phyloP scores from a whole-genome alignment of 2,329 filamentous ascomycete genomes.

The Colletotrichum sp. region DNA sequence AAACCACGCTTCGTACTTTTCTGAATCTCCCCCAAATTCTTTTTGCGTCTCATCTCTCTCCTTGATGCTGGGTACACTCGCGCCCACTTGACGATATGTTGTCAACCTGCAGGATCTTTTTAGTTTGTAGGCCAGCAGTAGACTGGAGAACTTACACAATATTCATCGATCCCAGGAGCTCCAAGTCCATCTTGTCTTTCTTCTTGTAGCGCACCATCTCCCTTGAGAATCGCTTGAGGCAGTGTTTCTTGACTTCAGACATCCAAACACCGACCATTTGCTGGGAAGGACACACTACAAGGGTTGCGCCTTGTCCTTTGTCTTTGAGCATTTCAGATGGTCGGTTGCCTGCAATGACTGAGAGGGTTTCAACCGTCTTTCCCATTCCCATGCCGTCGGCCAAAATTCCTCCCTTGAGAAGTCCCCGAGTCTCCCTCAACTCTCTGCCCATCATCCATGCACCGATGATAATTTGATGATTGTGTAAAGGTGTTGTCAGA shows the following conservation, averaged over 20 bases:
- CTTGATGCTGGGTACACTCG: no score
- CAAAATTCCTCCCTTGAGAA: constrained; percentile 54
- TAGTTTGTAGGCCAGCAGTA: no score
- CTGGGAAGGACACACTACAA: constrained; percentile 33
- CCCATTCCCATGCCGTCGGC: constrained; percentile 70
- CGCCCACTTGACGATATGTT: no score
- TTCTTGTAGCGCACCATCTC: constrained; percentile 14
- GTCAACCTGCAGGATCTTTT: no score
- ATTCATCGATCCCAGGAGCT: background rate
- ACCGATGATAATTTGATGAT: constrained; percentile 55
- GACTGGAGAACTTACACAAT: constrained; percentile 1
- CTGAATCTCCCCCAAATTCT: no score
- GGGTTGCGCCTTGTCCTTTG: constrained; percentile 37
- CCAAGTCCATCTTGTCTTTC: background rate
- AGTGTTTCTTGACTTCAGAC: constrained; percentile 29
- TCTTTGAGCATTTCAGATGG: constrained; percentile 38
- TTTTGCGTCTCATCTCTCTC: no score
- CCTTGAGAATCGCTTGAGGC: background rate
- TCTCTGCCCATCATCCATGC: constrained; percentile 62
- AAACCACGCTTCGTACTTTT: background rate
- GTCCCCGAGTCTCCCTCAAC: constrained; percentile 23
- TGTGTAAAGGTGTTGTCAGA: background rate
- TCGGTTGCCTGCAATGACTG: constrained; percentile 38
- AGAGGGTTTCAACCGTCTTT: constrained; percentile 60
- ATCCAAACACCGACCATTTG: constrained; percentile 31